These are phyloP conservation scores for Metarhizium humberi DNA, from an alignment of 2,329 filamentous ascomycete species.

Conservation along the genomic window DNA sequence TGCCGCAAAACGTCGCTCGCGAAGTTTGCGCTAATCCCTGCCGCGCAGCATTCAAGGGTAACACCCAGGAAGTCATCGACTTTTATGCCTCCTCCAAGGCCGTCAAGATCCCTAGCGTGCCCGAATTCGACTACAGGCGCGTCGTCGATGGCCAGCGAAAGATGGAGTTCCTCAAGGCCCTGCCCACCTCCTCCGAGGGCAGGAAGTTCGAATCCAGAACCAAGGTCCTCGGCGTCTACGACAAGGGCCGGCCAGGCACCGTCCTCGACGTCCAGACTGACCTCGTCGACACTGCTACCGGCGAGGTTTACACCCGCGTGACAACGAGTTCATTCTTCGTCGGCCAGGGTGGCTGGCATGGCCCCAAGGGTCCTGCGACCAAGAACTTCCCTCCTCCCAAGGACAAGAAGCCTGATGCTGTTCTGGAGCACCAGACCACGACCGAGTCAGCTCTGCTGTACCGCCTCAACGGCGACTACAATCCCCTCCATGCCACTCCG, in stretches of 20 bases:
- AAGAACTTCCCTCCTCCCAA: constrained; percentile 70
- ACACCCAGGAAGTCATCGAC: constrained; percentile 67
- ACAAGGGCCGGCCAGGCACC: constrained; percentile 77
- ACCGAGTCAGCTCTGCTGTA: constrained; percentile 68
- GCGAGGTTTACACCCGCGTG: constrained; percentile 62
- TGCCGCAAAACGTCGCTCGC: not conserved
- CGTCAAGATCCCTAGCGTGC: constrained; percentile 63
- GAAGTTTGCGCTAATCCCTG: not conserved
- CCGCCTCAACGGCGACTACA: constrained; percentile 87
- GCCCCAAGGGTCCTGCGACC: constrained; percentile 78
- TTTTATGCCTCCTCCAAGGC: constrained; percentile 67
- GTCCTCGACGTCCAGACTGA: constrained; percentile 73
- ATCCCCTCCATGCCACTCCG: constrained; percentile 81
- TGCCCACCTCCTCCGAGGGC: constrained; percentile 64
- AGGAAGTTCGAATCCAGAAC: constrained; percentile 65
- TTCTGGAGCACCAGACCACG: constrained; percentile 61
- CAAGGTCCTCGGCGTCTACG: constrained; percentile 77
- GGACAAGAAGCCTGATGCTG: constrained; percentile 63
- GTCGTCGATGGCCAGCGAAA: constrained; percentile 79
- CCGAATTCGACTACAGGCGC: constrained; percentile 63
- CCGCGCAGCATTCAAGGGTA: constrained; percentile 61
- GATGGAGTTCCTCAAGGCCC: constrained; percentile 65
- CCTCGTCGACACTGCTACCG: constrained; percentile 59
- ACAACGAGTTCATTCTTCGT: constrained; percentile 70
- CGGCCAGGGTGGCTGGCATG: constrained; percentile 73